These are phyloP conservation scores for Brettanomyces bruxellensis DNA, from an alignment of 805 yeast species.

Conservation along the genomic window DNA sequence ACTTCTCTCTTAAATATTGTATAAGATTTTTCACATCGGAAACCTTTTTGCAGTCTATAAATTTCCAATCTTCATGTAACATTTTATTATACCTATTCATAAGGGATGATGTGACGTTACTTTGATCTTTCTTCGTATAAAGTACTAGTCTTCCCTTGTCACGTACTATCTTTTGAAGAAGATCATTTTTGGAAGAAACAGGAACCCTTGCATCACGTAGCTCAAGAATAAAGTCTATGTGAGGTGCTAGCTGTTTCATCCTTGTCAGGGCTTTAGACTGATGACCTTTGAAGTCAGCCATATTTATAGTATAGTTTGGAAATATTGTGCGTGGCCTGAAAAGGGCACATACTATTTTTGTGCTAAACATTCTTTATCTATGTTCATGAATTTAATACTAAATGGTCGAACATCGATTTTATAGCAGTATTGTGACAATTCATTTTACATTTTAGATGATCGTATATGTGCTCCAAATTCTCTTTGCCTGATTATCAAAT, in stretches of 20 bases:
- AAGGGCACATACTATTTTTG: background rate
- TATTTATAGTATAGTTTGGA: slow-evolving; percentile 60
- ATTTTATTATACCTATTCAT: slow-evolving; percentile 39
- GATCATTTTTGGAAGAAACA: slow-evolving; percentile 65
- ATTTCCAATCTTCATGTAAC: slow-evolving; percentile 30
- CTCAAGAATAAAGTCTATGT: slow-evolving; percentile 74
- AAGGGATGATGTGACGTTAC: slow-evolving; percentile 32
- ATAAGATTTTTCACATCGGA: slow-evolving; percentile 44
- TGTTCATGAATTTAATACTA: too few relatives aligned
- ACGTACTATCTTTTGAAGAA: slow-evolving; percentile 60
- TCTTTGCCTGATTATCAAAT: too few relatives aligned
- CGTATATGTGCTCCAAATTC: too few relatives aligned
- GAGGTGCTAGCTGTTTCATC: slow-evolving; percentile 64
- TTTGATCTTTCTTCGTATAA: slow-evolving; percentile 69
- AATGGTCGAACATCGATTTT: too few relatives aligned
- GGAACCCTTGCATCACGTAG: slow-evolving; percentile 90
- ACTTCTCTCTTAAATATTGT: slow-evolving; percentile 36
- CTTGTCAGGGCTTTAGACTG: slow-evolving; percentile 69
- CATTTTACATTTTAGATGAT: too few relatives aligned
- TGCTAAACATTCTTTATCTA: too few relatives aligned
- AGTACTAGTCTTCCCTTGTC: slow-evolving; percentile 51
- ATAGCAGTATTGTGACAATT: too few relatives aligned
- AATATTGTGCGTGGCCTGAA: slow-evolving; percentile 67
- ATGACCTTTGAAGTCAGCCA: slow-evolving; percentile 85
- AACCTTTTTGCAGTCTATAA: slow-evolving; percentile 48